These are phyloP conservation scores for Clathrus columnatus DNA, from an alignment of 768 basidiomycete genomes.

Conservation along the genomic window DNA sequence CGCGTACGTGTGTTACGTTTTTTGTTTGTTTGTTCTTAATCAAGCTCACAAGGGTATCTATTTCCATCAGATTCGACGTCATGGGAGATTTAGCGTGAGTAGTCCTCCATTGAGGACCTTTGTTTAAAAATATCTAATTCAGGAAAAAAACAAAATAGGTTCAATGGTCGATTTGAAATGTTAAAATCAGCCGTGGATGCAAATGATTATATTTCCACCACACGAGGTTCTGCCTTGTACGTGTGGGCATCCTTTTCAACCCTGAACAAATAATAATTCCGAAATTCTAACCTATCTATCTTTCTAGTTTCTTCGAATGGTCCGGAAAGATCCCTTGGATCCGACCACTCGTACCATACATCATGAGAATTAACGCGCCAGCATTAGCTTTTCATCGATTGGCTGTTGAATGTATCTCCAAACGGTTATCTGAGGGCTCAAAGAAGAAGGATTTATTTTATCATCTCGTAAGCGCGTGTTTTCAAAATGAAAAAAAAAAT, in stretches of 20 bases:
- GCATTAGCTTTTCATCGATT: background rate
- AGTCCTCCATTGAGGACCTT: background rate
- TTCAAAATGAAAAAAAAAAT: too few relatives aligned
- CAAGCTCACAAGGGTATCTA: background rate
- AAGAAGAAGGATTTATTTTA: conserved; percentile 7
- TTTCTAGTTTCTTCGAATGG: background rate
- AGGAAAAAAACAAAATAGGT: background rate
- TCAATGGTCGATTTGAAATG: conserved; percentile 6
- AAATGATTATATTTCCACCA: background rate
- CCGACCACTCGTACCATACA: background rate
- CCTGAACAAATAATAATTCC: background rate
- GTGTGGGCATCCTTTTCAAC: background rate
- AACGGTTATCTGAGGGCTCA: background rate
- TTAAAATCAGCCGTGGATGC: background rate
- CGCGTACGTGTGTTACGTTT: background rate
- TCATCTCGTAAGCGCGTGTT: conserved; percentile 6
- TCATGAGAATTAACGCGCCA: background rate
- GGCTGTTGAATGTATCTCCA: background rate
- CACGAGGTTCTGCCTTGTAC: background rate
- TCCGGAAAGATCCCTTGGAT: conserved; percentile 2
- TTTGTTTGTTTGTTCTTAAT: background rate
- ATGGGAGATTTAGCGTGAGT: conserved; percentile 10
- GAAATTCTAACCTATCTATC: background rate
- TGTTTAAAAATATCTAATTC: background rate
- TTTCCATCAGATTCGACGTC: conserved; percentile 3